Percentiles rank a stretch among this genome's conserved stretches.
Conservation (phyloP, 225 moss, liverwort and hornwort genomes). For the Rhytidiadelphus loreus region DNA sequence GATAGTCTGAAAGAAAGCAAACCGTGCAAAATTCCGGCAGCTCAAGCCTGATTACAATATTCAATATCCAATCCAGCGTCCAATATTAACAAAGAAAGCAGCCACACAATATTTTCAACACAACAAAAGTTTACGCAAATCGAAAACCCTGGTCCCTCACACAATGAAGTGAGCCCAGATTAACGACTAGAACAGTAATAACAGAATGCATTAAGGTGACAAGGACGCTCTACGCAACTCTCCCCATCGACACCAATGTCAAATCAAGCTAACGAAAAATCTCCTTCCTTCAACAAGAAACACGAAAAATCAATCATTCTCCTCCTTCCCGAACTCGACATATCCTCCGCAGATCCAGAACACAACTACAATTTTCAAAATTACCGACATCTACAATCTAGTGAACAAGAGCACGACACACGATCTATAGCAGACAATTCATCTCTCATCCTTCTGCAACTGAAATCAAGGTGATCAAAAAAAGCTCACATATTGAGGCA, state of each 20-base stretch:
- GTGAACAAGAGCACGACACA: neutral
- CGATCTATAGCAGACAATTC: neutral
- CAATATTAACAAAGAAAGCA: neutral
- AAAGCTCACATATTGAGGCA: neutral
- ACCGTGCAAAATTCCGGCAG: neutral
- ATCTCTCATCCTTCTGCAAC: neutral
- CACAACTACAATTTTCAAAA: neutral
- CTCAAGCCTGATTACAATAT: neutral
- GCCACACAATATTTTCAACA: neutral
- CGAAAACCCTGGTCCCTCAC: neutral
- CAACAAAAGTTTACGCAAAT: neutral
- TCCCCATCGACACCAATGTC: neutral
- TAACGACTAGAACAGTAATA: neutral
- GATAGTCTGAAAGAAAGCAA: neutral
- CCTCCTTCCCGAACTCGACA: neutral
- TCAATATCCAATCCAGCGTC: neutral
- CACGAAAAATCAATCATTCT: neutral
- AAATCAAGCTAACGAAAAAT: neutral
- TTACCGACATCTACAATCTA: neutral
- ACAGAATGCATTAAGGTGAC: neutral
- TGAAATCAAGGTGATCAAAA: neutral
- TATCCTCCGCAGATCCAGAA: neutral
- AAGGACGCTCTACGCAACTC: neutral
- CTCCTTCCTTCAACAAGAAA: neutral
- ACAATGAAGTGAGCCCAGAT: neutral